Conservation (phyloP, 768 basidiomycete genomes). For the Tylopilus rubrobrunneus region DNA sequence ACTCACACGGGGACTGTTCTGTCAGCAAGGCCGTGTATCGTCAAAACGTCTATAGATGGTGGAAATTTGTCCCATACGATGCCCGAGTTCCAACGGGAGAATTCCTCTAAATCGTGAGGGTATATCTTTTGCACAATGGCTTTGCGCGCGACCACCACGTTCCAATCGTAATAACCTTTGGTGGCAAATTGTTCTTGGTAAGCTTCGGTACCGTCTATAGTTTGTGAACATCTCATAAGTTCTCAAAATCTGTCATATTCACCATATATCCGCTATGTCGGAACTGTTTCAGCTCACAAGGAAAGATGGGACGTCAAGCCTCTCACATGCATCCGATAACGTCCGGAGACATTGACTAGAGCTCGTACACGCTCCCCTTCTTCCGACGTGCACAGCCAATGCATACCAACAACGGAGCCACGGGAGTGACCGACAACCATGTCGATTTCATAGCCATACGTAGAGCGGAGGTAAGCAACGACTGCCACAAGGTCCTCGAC, state of each 20-base stretch:
- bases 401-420: conserved; percentile 61
- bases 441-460: conserved; percentile 65
- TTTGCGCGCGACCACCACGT: conserved; percentile 63
- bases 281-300: conserved; percentile 2
- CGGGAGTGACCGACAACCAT: conserved; percentile 77
- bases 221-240: conserved; percentile 1
- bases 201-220: conserved; percentile 18
- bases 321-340: conserved; percentile 75
- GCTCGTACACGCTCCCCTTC: conserved; percentile 54
- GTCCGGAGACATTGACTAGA: conserved; percentile 71
- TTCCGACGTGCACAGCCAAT: conserved; percentile 64
- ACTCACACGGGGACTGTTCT: conserved; percentile 66
- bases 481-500: conserved; percentile 63
- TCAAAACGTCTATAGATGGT: conserved; percentile 57
- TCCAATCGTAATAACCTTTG: conserved; percentile 62
- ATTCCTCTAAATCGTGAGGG: conserved; percentile 57
- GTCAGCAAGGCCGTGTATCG: conserved; percentile 73
- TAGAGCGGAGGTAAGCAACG: conserved; percentile 53
- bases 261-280: conserved; percentile 28
- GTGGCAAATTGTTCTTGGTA: conserved; percentile 51
- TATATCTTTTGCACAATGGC: conserved; percentile 47
- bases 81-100: conserved; percentile 62
- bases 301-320: background rate
- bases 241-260: background rate
- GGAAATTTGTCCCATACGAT: conserved; percentile 72